Evolutionary conservation across 2,329 filamentous ascomycete genomes (phyloP).

Genomic region (Tolypocladium album): DNA sequence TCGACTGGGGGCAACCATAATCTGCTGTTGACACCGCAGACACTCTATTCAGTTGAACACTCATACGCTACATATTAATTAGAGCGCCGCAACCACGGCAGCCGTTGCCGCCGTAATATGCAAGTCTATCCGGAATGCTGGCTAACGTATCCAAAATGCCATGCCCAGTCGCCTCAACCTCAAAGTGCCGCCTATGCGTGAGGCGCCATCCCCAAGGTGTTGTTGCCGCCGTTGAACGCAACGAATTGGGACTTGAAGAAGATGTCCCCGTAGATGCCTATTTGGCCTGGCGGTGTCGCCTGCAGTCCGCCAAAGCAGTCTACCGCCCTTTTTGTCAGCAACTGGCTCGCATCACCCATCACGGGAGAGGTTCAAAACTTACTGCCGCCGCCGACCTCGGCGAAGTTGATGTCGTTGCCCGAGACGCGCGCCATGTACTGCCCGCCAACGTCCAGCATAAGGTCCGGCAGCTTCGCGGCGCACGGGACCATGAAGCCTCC

Average conservation of each 20-base stretch:
- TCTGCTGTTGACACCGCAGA: background rate
- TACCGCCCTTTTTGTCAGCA: background rate
- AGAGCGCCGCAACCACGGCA: background rate
- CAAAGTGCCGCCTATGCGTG: conserved; percentile 6
- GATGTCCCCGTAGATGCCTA: conserved; percentile 54
- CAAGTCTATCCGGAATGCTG: background rate
- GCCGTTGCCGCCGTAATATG: background rate
- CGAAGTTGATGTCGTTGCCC: conserved; percentile 43
- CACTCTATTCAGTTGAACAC: background rate
- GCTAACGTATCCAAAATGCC: background rate
- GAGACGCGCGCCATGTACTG: conserved; percentile 45
- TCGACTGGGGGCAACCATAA: too few species aligned
- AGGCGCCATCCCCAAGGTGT: conserved; percentile 37
- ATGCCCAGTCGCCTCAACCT: background rate
- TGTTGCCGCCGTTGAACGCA: conserved; percentile 45
- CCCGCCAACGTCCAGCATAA: conserved; percentile 45
- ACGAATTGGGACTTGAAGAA: conserved; percentile 53
- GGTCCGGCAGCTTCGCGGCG: conserved; percentile 31
- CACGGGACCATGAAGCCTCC: conserved; percentile 39
- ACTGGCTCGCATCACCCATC: conserved; percentile 22
- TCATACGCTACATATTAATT: background rate
- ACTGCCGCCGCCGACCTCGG: conserved; percentile 38
- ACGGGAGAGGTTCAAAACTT: conserved; percentile 17
- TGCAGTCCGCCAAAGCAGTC: conserved; percentile 56
- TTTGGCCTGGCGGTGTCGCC: conserved; percentile 34